Evolutionary conservation across 495 filamentous ascomycete genomes (phyloP).

Genomic region (Penicillium robsamsonii): DNA sequence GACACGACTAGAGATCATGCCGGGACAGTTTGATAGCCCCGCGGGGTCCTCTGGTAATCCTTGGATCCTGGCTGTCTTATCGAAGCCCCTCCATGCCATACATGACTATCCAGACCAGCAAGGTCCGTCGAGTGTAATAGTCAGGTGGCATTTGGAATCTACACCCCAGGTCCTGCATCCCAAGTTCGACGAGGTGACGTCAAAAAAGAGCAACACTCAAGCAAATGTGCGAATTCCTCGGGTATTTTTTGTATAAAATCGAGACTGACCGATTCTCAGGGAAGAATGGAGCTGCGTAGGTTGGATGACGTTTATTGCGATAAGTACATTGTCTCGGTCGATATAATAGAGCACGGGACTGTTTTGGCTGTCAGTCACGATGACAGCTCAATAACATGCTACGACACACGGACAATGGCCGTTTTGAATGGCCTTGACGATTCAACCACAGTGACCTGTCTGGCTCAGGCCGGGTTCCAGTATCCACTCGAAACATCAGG

Average conservation of each 20-base stretch:
- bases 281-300: constrained; percentile 59
- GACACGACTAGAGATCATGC: constrained; percentile 65
- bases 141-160: constrained; percentile 71
- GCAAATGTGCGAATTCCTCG: constrained; percentile 32
- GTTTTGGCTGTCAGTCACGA: constrained; percentile 66
- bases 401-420: constrained; percentile 67
- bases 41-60: constrained; percentile 52
- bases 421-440: constrained; percentile 61
- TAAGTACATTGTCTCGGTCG: constrained; percentile 66
- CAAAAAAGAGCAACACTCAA: constrained; percentile 56
- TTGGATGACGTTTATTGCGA: constrained; percentile 62
- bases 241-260: constrained; percentile 9
- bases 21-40: constrained; percentile 51
- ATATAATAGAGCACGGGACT: constrained; percentile 62
- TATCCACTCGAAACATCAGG: constrained; percentile 45
- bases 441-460: constrained; percentile 59
- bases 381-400: constrained; percentile 75
- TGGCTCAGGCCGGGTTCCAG: constrained; percentile 72
- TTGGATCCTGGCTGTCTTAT: constrained; percentile 69
- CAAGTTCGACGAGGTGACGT: constrained; percentile 70
- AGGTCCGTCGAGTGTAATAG: constrained; percentile 64
- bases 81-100: constrained; percentile 51
- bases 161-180: constrained; percentile 61
- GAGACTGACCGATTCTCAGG: constrained; percentile 37
- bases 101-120: constrained; percentile 54